Conservation (phyloP, 208 protist genomes). For the Lotmaria passim region DNA sequence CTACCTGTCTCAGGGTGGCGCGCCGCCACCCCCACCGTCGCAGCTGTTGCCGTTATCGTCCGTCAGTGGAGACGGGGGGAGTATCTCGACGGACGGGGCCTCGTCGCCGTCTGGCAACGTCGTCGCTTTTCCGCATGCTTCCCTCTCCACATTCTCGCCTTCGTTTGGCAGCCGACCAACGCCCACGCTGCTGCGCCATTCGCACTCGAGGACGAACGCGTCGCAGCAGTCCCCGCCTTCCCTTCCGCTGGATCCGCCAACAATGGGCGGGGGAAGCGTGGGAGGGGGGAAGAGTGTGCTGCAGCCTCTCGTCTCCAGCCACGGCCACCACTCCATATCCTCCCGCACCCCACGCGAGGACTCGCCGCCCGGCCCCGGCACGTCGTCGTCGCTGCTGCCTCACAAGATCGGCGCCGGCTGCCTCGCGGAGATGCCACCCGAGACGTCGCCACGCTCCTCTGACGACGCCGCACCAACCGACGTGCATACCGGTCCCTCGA, state of each 20-base stretch:
- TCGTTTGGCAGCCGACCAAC: constrained; percentile 1
- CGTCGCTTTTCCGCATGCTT: background rate
- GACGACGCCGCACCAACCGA: background rate
- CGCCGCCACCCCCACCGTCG: background rate
- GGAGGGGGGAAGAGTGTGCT: background rate
- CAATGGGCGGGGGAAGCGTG: background rate
- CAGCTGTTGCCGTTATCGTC: background rate
- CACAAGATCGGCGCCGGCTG: constrained; percentile 5
- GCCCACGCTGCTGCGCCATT: constrained; percentile 15
- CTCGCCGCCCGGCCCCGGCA: background rate
- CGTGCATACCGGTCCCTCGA: background rate
- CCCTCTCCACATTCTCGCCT: background rate
- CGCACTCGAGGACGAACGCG: background rate
- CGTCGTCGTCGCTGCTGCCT: background rate
- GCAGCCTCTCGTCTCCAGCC: background rate
- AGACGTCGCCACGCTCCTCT: background rate
- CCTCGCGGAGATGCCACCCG: background rate
- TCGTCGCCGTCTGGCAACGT: background rate
- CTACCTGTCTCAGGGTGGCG: constrained; percentile 1
- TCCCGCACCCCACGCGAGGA: constrained; percentile 6
- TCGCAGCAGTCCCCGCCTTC: constrained; percentile 4
- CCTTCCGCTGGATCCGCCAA: background rate
- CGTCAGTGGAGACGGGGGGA: background rate
- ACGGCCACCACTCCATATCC: background rate
- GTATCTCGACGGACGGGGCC: background rate